A percentile compares a stretch with the other conserved stretches of the same genome.
Conservation (phyloP, 768 basidiomycete species). For the Pilatotrama ljubarskyi region DNA sequence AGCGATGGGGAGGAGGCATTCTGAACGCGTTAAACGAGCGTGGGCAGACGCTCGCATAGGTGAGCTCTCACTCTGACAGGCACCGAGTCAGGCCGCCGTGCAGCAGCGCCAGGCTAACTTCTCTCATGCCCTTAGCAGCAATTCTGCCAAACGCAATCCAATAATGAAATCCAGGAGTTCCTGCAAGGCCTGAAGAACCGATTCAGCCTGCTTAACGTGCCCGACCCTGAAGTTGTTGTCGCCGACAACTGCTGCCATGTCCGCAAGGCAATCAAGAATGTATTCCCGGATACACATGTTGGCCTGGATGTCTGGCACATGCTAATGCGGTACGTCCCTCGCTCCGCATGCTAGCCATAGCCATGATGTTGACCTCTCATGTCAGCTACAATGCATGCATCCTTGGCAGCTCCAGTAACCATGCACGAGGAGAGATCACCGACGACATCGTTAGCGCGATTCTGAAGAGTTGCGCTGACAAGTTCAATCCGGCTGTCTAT, state of each 20-base stretch:
- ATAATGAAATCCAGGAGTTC: background rate
- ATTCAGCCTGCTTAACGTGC: background rate
- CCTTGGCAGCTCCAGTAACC: background rate
- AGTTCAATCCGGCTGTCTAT: constrained; percentile 17
- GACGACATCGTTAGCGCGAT: background rate
- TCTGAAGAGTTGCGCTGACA: background rate
- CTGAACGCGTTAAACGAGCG: background rate
- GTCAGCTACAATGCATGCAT: background rate
- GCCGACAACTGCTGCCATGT: background rate
- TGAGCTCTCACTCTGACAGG: background rate
- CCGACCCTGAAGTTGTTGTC: background rate
- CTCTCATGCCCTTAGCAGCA: too few relatives aligned
- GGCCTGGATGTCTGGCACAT: background rate
- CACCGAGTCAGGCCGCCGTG: too few relatives aligned
- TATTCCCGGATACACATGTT: background rate
- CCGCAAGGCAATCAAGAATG: background rate
- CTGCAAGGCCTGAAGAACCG: background rate
- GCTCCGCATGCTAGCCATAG: too few relatives aligned
- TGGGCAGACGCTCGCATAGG: background rate
- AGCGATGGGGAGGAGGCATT: background rate
- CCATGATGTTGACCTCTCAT: too few relatives aligned
- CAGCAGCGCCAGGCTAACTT: background rate
- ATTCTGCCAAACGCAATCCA: background rate
- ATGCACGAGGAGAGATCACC: background rate
- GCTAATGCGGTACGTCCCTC: background rate